Percentiles rank a stretch among this genome's conserved stretches.
Evolutionary conservation across 2,329 filamentous ascomycete species (phyloP).

Genomic region (Sclerotinia trifoliorum): DNA sequence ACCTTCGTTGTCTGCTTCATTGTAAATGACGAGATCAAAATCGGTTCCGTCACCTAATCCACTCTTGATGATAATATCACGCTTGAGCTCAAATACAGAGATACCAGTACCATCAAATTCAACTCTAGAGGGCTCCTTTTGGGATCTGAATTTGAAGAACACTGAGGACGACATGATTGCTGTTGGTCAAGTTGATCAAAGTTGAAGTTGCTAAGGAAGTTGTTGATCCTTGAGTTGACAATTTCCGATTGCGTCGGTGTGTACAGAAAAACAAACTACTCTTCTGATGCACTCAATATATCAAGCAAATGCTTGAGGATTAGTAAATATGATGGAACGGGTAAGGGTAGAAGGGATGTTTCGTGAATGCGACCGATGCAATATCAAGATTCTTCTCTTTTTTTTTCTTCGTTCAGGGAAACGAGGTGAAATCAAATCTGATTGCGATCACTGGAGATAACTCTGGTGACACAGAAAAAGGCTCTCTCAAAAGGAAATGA

Average conservation of each 20-base stretch:
- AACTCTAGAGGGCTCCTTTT: slow-evolving; percentile 90
- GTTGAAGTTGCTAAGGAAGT: slow-evolving; percentile 24
- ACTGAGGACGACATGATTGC: slow-evolving; percentile 64
- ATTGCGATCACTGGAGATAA: slow-evolving; percentile 41
- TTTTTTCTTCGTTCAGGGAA: slow-evolving; percentile 39
- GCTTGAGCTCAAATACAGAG: slow-evolving; percentile 97
- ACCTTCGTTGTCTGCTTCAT: slow-evolving; percentile 90
- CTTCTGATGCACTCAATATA: slow-evolving; percentile 29
- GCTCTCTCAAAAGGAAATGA: slow-evolving; percentile 38
- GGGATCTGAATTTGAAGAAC: slow-evolving; percentile 99
- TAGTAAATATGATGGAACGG: slow-evolving; percentile 33
- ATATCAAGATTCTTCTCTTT: slow-evolving; percentile 41
- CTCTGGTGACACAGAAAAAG: slow-evolving; percentile 37
- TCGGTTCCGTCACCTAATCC: slow-evolving; percentile 93
- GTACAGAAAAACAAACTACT: slow-evolving; percentile 29
- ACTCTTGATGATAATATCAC: slow-evolving; percentile 95
- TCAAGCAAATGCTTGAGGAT: slow-evolving; percentile 32
- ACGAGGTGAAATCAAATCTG: slow-evolving; percentile 42
- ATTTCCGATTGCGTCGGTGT: slow-evolving; percentile 22
- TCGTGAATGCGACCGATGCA: slow-evolving; percentile 39
- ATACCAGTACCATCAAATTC: slow-evolving; percentile 97
- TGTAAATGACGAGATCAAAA: slow-evolving; percentile 92
- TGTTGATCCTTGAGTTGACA: slow-evolving; percentile 18
- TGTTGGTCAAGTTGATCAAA: slow-evolving; percentile 24
- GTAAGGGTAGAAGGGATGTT: slow-evolving; percentile 29